Percentiles rank a stretch among this genome's conserved stretches.
These are phyloP conservation scores for Skeletonema costatum DNA, from an alignment of 108 stramenopile genomes.

Conservation along the genomic window DNA sequence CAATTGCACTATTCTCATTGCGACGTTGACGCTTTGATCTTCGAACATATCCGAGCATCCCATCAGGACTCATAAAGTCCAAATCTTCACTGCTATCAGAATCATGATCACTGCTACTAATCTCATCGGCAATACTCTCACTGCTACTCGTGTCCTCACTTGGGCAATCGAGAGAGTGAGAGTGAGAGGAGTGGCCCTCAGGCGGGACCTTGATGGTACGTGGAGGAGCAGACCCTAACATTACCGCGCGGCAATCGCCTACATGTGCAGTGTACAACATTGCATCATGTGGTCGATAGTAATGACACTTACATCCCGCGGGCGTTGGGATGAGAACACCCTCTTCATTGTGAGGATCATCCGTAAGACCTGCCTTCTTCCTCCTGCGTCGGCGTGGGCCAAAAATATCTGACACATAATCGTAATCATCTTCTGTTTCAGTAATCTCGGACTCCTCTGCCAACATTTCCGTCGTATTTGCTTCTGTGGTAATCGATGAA, in stretches of 20 bases:
- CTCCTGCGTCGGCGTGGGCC: slow-evolving; percentile 30
- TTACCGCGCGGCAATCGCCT: slow-evolving; percentile 87
- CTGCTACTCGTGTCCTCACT: slow-evolving; percentile 78
- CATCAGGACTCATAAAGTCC: slow-evolving; percentile 11
- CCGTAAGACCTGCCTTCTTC: slow-evolving; percentile 35
- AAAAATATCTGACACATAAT: slow-evolving; percentile 57
- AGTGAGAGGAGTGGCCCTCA: slow-evolving; percentile 36
- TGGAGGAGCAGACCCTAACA: slow-evolving; percentile 78
- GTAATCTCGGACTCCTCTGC: slow-evolving; percentile 75
- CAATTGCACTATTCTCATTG: slow-evolving; percentile 25
- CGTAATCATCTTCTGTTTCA: slow-evolving; percentile 75
- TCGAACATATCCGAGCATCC: slow-evolving; percentile 32
- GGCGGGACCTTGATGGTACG: slow-evolving; percentile 77
- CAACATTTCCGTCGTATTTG: slow-evolving; percentile 60
- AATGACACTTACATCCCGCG: slow-evolving; percentile 74
- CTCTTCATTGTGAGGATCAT: slow-evolving; percentile 35
- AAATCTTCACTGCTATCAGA: slow-evolving; percentile 77
- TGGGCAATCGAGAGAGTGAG: slow-evolving; percentile 33
- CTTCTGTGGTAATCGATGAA: slow-evolving; percentile 64
- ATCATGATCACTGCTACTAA: slow-evolving; percentile 79
- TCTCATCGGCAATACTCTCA: slow-evolving; percentile 79
- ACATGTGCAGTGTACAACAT: slow-evolving; percentile 85
- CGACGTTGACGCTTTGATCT: slow-evolving; percentile 24
- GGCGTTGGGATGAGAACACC: slow-evolving; percentile 58
- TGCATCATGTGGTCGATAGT: slow-evolving; percentile 77